Conservation (phyloP, 129 eudicot genomes). For the Solidago caesia region DNA sequence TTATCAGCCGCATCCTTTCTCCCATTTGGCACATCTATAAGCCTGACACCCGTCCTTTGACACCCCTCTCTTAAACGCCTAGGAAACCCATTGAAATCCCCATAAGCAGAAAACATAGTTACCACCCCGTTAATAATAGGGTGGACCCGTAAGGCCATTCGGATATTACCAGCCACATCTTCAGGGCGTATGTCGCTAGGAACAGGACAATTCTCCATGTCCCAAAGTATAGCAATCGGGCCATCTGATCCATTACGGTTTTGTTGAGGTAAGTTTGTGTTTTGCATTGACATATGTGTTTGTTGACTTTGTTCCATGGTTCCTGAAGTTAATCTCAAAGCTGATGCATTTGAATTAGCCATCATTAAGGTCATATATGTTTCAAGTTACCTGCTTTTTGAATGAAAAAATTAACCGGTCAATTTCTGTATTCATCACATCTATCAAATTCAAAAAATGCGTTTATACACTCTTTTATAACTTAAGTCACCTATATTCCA, state of each 20-base stretch:
- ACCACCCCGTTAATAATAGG: conserved; percentile 79
- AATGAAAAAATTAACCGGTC: background rate
- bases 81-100: conserved; percentile 90
- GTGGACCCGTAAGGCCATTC: conserved; percentile 87
- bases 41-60: conserved; percentile 96
- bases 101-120: conserved; percentile 86
- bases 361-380: conserved; percentile 30
- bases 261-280: conserved; percentile 39
- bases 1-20: conserved; percentile 98
- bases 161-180: conserved; percentile 84
- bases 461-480: background rate
- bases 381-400: conserved; percentile 20
- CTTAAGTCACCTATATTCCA: background rate
- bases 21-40: conserved; percentile 90
- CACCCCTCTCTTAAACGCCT: conserved; percentile 92
- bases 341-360: conserved; percentile 50
- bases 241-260: conserved; percentile 45
- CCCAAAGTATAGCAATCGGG: conserved; percentile 93
- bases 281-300: conserved; percentile 33
- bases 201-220: conserved; percentile 94
- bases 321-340: conserved; percentile 46
- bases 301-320: conserved; percentile 37
- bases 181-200: conserved; percentile 90
- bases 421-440: conserved; percentile 11
- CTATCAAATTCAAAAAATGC: background rate